Conservation (phyloP, 768 basidiomycete genomes). For the Boletus pseudo-olivaceus region DNA sequence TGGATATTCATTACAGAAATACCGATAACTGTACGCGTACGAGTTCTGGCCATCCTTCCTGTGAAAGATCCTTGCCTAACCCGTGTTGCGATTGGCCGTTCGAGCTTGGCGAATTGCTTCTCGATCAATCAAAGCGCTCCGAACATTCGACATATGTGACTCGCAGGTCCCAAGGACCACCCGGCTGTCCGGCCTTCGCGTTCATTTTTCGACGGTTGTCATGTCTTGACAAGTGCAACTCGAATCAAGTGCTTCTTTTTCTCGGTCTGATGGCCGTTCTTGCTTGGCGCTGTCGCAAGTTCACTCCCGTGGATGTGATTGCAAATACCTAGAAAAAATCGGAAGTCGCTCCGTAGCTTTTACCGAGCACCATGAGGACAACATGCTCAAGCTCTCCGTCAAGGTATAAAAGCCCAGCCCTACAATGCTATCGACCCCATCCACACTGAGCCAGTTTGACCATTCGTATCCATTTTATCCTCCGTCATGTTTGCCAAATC, state of each 20-base stretch:
- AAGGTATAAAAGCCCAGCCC: neutral
- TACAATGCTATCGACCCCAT: neutral
- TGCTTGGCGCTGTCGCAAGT: neutral
- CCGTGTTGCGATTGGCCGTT: neutral
- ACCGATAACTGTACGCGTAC: neutral
- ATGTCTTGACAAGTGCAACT: neutral
- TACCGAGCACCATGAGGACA: neutral
- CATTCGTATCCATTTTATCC: neutral
- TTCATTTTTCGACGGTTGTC: neutral
- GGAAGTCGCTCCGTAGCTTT: neutral
- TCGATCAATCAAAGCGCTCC: neutral
- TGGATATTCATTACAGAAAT: neutral
- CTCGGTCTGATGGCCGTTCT: neutral
- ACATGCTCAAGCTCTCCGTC: neutral
- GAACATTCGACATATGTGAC: neutral
- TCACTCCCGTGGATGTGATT: neutral
- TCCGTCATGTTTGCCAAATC: conserved; percentile 1
- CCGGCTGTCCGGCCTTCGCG: neutral
- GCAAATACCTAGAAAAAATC: too few relatives aligned
- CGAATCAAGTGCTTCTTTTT: neutral
- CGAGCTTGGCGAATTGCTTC: neutral
- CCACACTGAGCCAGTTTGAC: neutral
- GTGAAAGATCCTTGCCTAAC: neutral
- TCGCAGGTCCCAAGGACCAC: neutral
- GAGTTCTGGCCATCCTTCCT: neutral